Base-by-base conservation (phyloP, 1,139 yeast species). In the Debaryomyces coudertii region DNA sequence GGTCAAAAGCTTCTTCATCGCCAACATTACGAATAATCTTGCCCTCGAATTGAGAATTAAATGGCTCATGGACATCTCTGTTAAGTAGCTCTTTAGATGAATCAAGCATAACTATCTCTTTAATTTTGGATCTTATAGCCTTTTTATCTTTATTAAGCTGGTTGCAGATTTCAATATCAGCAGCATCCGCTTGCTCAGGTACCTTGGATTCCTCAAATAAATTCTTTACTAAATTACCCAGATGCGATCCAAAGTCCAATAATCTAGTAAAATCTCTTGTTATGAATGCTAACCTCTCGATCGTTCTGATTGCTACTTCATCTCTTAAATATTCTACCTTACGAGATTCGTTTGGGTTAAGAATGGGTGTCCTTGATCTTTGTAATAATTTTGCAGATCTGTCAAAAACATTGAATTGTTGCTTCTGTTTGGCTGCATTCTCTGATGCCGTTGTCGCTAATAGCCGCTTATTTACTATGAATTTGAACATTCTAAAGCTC, bases 301-400 rank as follows among this genome's bases (percentile, higher is more conserved):
- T 79, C 24, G 92, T 83, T 47, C 89, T 79, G 20, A 71, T 59
- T 1, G 95, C 92, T 11, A 87, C 81, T 60, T 87, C 95, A 58
- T 86, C 85, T 43, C 90, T 73, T 31, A 89, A 66, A 59, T 88
- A 89, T 52, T 89, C 95, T n/a, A 80, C 87, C 53, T 79, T 73
- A 23, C 82, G 66, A 15, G 88, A 80, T 36, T 63, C 60, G 9
- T 68, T 71, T 1, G 76, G 71, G 47, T 77, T 65, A 2, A 57
- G 47, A 1, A 77, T 77, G 0, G 77, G 64, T 1, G 85, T 80
- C 43, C 83, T 58, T 24, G 80, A 71, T 43, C 90, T 66, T 54
- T 89, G 96, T 12, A 75, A 50, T 8, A 73, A 63, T 59, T 89
- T 89, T 41, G 82, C 74, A 3, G 66, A 56, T 35, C 93, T 67